Base-by-base conservation (phyloP, 129 eudicot species). In the Pulicaria dysenterica region DNA sequence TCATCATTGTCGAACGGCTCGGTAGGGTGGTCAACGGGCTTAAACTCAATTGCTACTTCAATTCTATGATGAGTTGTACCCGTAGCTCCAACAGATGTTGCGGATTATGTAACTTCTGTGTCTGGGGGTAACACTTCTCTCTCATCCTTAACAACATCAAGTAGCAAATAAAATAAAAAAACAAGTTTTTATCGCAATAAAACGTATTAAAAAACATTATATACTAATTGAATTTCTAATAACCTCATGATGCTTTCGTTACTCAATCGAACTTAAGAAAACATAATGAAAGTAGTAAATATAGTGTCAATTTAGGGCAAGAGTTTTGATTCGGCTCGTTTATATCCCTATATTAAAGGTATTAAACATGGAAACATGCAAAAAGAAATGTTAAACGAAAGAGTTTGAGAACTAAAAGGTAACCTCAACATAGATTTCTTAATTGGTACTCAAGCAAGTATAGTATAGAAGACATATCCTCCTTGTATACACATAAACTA, bases 1-100 rank as follows among this genome's bases (percentile, higher is more conserved):
- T 67, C 88, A 90, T 94, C 98, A 77, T 76, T 84, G 74, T 94
- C 95, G 16, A 87, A 76, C 68, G 98, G 98, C 74, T 90, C 98
- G 12, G 77, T 70, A 15, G 98, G 98, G 75, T 86, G 95, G 44
- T 94, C 97, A 58, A 94, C 89, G 4, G 98, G 98, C 72, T 87
- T 94, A 67, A 94, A 94, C 80, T 94, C 98, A 34, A 86, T 73
- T 0, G 88, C 88, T 59, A 86, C 81, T 71, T 94, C 98, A 46
- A 90, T 86, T n/a, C 98, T 97, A 73, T 90, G 95, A 43, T 87
- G 73, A 43, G 70, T 83, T 58, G 83, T 80, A 39, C 78, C 40
- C 8, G 83, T 31, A 34, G 59, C 81, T 76, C 39, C 80, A 64
- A 78, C 51, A 60, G 46, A 70, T 47, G 73, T 74, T 31, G 73